phyloP scores from a whole-genome alignment of 2,329 filamentous ascomycete species.

The Colletotrichum zoysiae region DNA sequence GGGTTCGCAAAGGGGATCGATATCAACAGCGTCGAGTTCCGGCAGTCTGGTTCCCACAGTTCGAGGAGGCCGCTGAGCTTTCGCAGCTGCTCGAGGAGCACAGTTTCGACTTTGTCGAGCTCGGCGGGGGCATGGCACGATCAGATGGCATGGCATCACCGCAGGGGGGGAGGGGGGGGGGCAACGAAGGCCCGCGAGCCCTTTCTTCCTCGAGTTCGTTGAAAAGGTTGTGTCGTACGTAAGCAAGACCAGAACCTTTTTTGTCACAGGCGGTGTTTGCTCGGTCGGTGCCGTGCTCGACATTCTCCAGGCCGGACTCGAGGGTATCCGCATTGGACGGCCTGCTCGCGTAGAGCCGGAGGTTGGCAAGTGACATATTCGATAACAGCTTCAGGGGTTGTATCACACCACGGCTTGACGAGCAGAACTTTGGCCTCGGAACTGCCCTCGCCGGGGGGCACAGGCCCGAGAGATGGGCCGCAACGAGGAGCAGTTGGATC shows the following conservation, averaged over 20 bases:
- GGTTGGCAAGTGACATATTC: not conserved
- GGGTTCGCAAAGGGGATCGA: constrained; percentile 65
- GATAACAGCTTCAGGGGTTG: not conserved
- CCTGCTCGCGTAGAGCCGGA: constrained; percentile 49
- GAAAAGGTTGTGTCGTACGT: constrained; percentile 61
- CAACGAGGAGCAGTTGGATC: not conserved
- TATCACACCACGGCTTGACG: constrained; percentile 3
- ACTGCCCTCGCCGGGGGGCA: not conserved
- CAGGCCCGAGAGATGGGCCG: not conserved
- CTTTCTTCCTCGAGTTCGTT: constrained; percentile 72
- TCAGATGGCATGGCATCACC: constrained; percentile 61
- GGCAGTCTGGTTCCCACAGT: constrained; percentile 64
- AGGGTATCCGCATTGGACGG: constrained; percentile 68
- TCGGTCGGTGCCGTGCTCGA: constrained; percentile 68
- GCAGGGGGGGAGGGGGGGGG: constrained; percentile 66
- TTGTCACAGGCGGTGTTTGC: constrained; percentile 69
- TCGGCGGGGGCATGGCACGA: constrained; percentile 71
- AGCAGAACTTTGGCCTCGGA: not conserved
- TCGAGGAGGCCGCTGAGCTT: constrained; percentile 63
- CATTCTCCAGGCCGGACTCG: constrained; percentile 63
- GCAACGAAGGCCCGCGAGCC: constrained; percentile 66
- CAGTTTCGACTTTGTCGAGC: constrained; percentile 68
- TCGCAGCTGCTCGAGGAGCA: constrained; percentile 60
- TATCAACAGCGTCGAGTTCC: constrained; percentile 64
- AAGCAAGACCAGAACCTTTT: constrained; percentile 64